A percentile compares a stretch with the other conserved stretches of the same genome.
phyloP scores from a whole-genome alignment of 495 filamentous ascomycete species.

The Aspergillus olivimuriae region DNA sequence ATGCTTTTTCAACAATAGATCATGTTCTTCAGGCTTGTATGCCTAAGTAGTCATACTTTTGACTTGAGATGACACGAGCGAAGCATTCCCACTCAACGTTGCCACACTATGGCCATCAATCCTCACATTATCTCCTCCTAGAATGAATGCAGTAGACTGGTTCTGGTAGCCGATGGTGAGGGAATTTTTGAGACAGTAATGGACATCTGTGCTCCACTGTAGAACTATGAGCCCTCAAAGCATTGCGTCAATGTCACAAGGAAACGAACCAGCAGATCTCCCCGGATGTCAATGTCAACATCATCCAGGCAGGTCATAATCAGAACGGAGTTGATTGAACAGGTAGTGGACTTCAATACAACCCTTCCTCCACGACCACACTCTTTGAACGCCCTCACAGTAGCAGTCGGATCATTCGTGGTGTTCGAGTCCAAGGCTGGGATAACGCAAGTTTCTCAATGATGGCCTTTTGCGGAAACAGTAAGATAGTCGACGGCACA shows the following conservation, averaged over 20 bases:
- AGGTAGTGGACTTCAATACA: constrained; percentile 31
- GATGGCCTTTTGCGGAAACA: too few species aligned
- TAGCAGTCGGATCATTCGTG: constrained; percentile 33
- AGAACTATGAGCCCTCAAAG: background rate
- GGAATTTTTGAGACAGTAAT: constrained; percentile 42
- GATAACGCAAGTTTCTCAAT: constrained; percentile 10
- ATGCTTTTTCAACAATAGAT: too few species aligned
- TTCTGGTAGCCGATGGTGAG: constrained; percentile 41
- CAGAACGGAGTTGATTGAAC: constrained; percentile 35
- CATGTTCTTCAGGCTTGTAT: too few species aligned
- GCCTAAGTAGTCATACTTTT: too few species aligned
- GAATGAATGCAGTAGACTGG: constrained; percentile 40
- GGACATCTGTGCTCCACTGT: constrained; percentile 38
- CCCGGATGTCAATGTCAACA: constrained; percentile 34
- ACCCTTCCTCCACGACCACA: constrained; percentile 34
- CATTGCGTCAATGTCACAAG: background rate
- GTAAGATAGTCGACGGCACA: too few species aligned
- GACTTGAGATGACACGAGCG: too few species aligned
- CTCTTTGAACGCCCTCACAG: constrained; percentile 31
- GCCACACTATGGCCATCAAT: constrained; percentile 34
- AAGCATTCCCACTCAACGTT: constrained; percentile 39
- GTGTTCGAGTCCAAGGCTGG: constrained; percentile 8
- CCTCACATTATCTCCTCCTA: constrained; percentile 38
- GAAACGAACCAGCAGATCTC: constrained; percentile 18
- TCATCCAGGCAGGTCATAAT: constrained; percentile 37